Evolutionary conservation across 768 basidiomycete genomes (phyloP), one percentile per base, ranked within the genome.

Genomic region (Phylloporus sp.): DNA sequence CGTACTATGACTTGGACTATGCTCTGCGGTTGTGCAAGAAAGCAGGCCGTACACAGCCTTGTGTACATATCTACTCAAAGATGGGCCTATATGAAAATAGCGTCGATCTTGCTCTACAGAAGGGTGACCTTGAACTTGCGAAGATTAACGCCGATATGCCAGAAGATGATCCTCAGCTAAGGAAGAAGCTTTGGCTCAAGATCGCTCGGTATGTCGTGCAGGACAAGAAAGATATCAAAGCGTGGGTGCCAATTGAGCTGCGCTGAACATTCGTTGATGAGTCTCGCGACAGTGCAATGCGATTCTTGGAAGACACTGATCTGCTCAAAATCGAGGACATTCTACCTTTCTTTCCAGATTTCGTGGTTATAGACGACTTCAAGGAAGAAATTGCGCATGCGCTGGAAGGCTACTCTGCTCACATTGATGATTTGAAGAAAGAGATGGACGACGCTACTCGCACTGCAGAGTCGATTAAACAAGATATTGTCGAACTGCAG

Each of bases 311-410:
- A 66, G 86, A 91, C 56, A 95, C 97, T 0, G 86, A 91, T 59
- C 73, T 98, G 31, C 81, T 99, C 65, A 97, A 97, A 72, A 95
- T 99, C 57, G 97, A 99, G 66, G 97, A 99, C 64, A 97, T 99
- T 55, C 74, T 99, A 16, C 97, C 97, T 6, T 99, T 98, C 84
- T 98, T 99, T 84, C 95, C 97, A 2, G 95, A 98, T 72, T 99
- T 99, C 65, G 93, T 95, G 12, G 91, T 97, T 53, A 97, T 99
- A 58, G 97, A 98, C 66, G 97, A 98, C 66, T 98, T 99, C 80
- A 99, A 99, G 69, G 91, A 95, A 60, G 95, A 98, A 71, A 98
- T 98, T 58, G 95, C 95, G 45, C 86, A 86, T 54, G 97, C 97
- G 0, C 73, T 99, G 57, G 95, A 99, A 66, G 89, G 89, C 2